Evolutionary conservation across 2,329 filamentous ascomycete genomes (phyloP), one percentile per base, ranked within the genome.

Genomic region (Penicillium sp.): DNA sequence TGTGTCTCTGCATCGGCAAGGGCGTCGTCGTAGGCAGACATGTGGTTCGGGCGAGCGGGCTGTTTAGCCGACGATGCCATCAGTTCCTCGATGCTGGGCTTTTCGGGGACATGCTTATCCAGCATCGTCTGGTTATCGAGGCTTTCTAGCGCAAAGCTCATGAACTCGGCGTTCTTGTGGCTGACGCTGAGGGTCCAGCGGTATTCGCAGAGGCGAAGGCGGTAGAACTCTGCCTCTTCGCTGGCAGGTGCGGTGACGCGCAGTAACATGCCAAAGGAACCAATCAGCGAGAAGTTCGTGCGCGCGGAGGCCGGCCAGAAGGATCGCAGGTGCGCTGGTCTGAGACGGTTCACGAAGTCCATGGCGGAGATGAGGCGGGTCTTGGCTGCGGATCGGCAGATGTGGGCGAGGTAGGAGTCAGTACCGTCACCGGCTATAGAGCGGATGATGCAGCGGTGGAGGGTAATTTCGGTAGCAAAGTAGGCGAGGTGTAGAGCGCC

Each of bases 261-360:
- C 3, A 97, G 81, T 10, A 97, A 78, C 13, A 89, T 89, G 3
- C 92, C 92, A 69, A 97, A 97, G 0, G 92, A 96, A 49, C 91
- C 92, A 64, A 97, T 96, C 10, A 97, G 80, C 0, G 92, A 92
- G 73, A 97, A 96, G 72, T 96, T 96, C 11, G 74, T 76, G 44
- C 74, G 72, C 4, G 75, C 70, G 0, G 73, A 69, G 5, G 73
- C 74, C 24, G 75, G 75, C 92, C 92, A 97, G 74, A 96, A 96
- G 0, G 90, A 83, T n/a, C 87, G 85, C 27, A 96, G 80, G 64
- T 97, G 92, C 31, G 86, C 84, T 0, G 90, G 90, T 40, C 88
- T 90, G 28, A 97, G 82, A 0, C 92, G 87, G 73, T 96, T 96
- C 63, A 96, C 91, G 72, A 96, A 96, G 69, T 97, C 92, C 89